These are phyloP conservation scores for Alternaria ethzedia DNA, from an alignment of 2,329 filamentous ascomycete genomes.

Conservation along the genomic window DNA sequence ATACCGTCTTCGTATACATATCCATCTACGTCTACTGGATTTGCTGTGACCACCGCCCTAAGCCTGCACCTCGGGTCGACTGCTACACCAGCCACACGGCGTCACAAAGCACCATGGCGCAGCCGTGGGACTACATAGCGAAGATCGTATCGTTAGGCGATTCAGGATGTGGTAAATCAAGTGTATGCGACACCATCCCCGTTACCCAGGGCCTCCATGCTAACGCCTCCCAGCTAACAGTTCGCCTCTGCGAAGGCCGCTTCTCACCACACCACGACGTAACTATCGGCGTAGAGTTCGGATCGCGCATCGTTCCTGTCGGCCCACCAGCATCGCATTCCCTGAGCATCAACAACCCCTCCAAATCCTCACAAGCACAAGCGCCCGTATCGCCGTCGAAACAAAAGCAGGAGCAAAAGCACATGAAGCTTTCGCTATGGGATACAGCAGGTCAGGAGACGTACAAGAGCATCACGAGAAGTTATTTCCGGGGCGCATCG, in stretches of 20 bases:
- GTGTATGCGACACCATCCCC: constrained; percentile 49
- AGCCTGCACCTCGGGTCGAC: background rate
- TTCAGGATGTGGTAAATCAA: constrained; percentile 93
- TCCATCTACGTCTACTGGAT: background rate
- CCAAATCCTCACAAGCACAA: constrained; percentile 21
- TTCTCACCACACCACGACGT: constrained; percentile 96
- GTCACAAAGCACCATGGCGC: constrained; percentile 50
- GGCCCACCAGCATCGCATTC: constrained; percentile 76
- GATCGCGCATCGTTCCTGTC: constrained; percentile 88
- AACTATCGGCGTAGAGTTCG: constrained; percentile 96
- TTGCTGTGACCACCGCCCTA: background rate
- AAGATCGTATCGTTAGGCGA: constrained; percentile 98
- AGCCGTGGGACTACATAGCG: constrained; percentile 97
- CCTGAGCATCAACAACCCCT: constrained; percentile 61
- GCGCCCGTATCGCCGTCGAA: constrained; percentile 30
- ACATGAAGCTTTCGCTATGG: constrained; percentile 95
- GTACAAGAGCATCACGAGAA: constrained; percentile 94
- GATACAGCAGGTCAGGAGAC: constrained; percentile 97
- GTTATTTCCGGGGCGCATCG: constrained; percentile 85
- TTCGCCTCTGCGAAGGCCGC: constrained; percentile 94
- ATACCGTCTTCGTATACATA: background rate
- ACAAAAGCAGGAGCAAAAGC: constrained; percentile 61
- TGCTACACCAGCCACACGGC: constrained; percentile 4
- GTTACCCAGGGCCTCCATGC: background rate
- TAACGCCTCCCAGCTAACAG: constrained; percentile 68